Evolutionary conservation across 2,329 filamentous ascomycete species (phyloP), one percentile per base, ranked within the genome.

Genomic region (Aspergillus terreus): DNA sequence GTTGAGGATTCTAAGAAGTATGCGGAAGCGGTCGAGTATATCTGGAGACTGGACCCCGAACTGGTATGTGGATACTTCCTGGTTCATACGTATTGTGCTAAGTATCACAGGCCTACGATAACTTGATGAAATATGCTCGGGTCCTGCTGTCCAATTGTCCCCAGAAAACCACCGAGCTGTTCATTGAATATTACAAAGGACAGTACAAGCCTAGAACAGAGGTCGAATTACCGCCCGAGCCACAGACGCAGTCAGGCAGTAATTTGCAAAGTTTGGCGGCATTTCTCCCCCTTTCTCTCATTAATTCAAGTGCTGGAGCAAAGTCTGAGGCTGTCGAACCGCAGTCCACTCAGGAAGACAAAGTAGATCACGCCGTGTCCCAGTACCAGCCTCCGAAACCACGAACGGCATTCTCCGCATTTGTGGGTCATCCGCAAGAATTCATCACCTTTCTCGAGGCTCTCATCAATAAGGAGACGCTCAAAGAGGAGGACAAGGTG

Each of bases 1-100:
- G 92, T 99, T 46, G 94, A 99, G 66, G 92, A 99, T 63, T 91
- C 92, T 0, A 94, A 95, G 68, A 87, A 88, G 59, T 96, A 96
- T 65, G 80, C 80, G 0, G 91, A 96, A 65, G 92, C 94, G 0
- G 77, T 99, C 12, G 84, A 92, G 57, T 99, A 95, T 61, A 94
- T 97, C 52, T 94, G 90, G 83, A 85, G 88, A 12, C 76, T 96
- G 50, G 88, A 95, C 46, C 86, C 92, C 1, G 83, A 87, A 58
- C 77, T 82, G 58, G 88, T 91, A 70, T 62, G 86, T 76, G 40
- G 6, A 19, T 6, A 33, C 30, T 5, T n/a, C 9, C 32, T 4
- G 9, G 14, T 25, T 10, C n/a, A n/a, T 19, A 10, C 7, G n/a
- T 17, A 12, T 14, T 19, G 9, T 50, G 33, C 71, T 79, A 54